A percentile compares a stretch with the other conserved stretches of the same genome.
Conservation (phyloP, 805 yeast species). For the Candida maris region DNA sequence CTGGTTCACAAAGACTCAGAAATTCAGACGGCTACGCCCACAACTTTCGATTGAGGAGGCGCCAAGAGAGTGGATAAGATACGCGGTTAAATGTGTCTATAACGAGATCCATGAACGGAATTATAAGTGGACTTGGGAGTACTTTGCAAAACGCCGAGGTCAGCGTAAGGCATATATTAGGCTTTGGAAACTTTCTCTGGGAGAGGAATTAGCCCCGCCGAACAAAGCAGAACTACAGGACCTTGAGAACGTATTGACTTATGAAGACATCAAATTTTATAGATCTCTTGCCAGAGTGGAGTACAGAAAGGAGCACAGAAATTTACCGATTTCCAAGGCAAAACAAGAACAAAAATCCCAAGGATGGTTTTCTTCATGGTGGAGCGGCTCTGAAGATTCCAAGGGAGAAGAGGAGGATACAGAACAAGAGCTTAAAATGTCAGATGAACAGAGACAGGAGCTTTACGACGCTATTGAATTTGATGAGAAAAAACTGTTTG, state of each 20-base stretch:
- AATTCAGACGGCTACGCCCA: slow-evolving; percentile 72
- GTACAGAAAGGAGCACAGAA: slow-evolving; percentile 48
- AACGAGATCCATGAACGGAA: slow-evolving; percentile 79
- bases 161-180: slow-evolving; percentile 63
- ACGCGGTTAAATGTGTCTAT: slow-evolving; percentile 71
- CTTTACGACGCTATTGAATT: slow-evolving; percentile 91
- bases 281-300: slow-evolving; percentile 74
- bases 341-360: slow-evolving; percentile 7
- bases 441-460: slow-evolving; percentile 87
- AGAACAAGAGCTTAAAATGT: slow-evolving; percentile 44
- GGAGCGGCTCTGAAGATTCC: slow-evolving; percentile 37
- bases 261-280: slow-evolving; percentile 81
- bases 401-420: slow-evolving; percentile 11
- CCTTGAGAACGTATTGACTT: slow-evolving; percentile 58
- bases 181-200: slow-evolving; percentile 63
- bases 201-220: slow-evolving; percentile 27
- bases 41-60: slow-evolving; percentile 46
- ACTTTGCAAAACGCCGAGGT: slow-evolving; percentile 65
- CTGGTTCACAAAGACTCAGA: slow-evolving; percentile 71
- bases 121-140: slow-evolving; percentile 86
- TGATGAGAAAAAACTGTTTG: slow-evolving; percentile 55
- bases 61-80: slow-evolving; percentile 79
- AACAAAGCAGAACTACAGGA: slow-evolving; percentile 40
- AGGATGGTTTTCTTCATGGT: slow-evolving; percentile 75
- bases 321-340: slow-evolving; percentile 12